Evolutionary conservation across 1,139 yeast species (phyloP), one percentile per base, ranked within the genome.

Genomic region (Kodamaea ohmeri): DNA sequence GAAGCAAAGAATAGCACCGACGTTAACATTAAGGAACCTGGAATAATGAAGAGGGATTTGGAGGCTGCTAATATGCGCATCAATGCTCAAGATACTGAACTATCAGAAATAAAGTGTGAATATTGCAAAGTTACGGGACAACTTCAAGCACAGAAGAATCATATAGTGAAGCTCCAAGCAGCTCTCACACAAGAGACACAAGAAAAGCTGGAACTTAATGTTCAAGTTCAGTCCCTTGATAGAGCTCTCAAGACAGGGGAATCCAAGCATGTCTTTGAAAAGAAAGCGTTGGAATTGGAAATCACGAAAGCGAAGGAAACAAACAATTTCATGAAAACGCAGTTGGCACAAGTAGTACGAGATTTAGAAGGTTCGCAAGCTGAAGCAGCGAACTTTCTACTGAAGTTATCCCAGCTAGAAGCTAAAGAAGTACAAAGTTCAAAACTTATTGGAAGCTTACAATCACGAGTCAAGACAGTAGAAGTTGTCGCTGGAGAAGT

Each of bases 111-210:
- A 9, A 29, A 29, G 5, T 18, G 32, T 12, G 32, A 29, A 17
- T 9, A 9, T 11, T 19, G 15, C 11, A 29, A 29, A 29, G 15
- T 15, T n/a, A 4, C 6, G 14, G 32, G 27, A 4, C 18, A 34
- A 9, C 21, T 27, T 4, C 25, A 27, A n/a, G 21, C 20, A 3
- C 32, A 34, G 8, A 34, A 15, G 22, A 19, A 14, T 8, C 36
- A 27, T 11, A 8, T 18, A 11, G n/a, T 8, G 21, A 28, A 15
- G 5, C 15, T 34, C 2, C 32, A 27, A 27, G 32, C 13, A n/a
- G 20, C 28, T 2, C 17, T 34, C 6, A 21, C 32, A 9, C 21
- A 16, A 3, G 32, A 20, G 21, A 21, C 19, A 9, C 27, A 27
- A 17, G n/a, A 15, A n/a, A 20, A 18, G 11, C 24, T 29, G 25